Evolutionary conservation across 352 stramenopile genomes (phyloP).

Genomic region (Phytopythium vexans): DNA sequence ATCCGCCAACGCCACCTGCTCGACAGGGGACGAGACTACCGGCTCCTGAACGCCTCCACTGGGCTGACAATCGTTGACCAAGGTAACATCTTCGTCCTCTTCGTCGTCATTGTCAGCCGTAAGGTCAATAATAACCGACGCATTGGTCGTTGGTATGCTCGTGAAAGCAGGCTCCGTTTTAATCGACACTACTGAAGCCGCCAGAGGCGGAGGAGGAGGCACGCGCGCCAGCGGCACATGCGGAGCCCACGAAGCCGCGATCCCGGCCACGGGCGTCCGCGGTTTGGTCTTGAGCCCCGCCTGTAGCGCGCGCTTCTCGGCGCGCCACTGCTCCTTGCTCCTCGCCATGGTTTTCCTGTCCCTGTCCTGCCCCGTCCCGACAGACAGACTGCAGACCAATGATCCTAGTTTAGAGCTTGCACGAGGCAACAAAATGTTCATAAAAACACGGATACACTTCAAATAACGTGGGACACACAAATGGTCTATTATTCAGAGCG

Average conservation of each 20-base stretch:
- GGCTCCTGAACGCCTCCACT: too few species aligned
- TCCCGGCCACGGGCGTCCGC: neutral
- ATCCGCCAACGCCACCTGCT: too few species aligned
- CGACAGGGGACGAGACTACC: too few species aligned
- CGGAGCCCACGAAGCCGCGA: too few species aligned
- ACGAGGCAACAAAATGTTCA: too few species aligned
- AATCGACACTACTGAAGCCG: neutral
- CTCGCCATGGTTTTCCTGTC: slow-evolving; percentile 17
- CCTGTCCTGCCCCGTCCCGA: neutral
- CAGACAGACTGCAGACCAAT: neutral
- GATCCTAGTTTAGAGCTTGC: neutral
- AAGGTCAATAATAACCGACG: slow-evolving; percentile 41
- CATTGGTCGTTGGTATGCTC: neutral
- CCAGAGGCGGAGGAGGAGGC: neutral
- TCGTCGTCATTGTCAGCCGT: slow-evolving; percentile 58
- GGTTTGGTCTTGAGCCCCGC: slow-evolving; percentile 5
- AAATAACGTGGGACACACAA: too few species aligned
- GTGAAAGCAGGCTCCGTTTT: slow-evolving; percentile 10
- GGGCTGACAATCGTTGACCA: too few species aligned
- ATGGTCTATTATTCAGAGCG: too few species aligned
- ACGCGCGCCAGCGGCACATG: neutral
- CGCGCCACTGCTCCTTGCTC: slow-evolving; percentile 37
- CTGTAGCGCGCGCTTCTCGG: slow-evolving; percentile 16
- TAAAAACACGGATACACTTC: too few species aligned
- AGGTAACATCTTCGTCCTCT: slow-evolving; percentile 22